Conservation (phyloP, 495 filamentous ascomycete species). For the Lindgomyces ingoldianus region DNA sequence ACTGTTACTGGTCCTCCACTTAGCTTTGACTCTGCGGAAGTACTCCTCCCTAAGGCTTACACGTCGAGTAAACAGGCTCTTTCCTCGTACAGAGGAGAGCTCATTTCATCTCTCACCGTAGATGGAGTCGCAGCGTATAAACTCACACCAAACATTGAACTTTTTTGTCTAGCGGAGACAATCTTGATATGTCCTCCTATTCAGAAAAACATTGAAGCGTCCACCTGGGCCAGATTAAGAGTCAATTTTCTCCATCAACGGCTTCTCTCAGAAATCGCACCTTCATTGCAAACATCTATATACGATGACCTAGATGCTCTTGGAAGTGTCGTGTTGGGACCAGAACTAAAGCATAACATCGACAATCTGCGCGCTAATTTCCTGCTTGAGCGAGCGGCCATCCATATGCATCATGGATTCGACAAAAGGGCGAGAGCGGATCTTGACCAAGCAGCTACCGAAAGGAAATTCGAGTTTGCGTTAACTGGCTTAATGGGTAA, state of each 20-base stretch:
- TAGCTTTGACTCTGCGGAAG: conserved; percentile 54
- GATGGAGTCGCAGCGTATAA: conserved; percentile 88
- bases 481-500: conserved; percentile 87
- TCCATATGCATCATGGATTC: conserved; percentile 82
- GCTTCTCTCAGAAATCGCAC: conserved; percentile 75
- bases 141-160: conserved; percentile 76
- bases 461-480: conserved; percentile 74
- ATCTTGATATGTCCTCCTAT: conserved; percentile 59
- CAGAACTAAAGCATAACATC: not conserved
- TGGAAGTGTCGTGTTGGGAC: conserved; percentile 47
- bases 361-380: conserved; percentile 55
- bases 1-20: conserved; percentile 88
- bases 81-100: conserved; percentile 50
- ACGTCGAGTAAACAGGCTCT: conserved; percentile 27
- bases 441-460: conserved; percentile 62
- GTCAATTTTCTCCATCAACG: conserved; percentile 86
- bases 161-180: conserved; percentile 74
- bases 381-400: conserved; percentile 75
- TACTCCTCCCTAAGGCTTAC: conserved; percentile 55
- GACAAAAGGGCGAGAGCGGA: conserved; percentile 74
- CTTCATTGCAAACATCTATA: conserved; percentile 60
- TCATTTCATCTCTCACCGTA: conserved; percentile 66
- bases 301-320: conserved; percentile 56
- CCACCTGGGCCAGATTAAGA: conserved; percentile 58
- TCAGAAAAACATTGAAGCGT: conserved; percentile 44